phyloP scores from a whole-genome alignment of 2,329 filamentous ascomycete species.

The Penicillium sp. region DNA sequence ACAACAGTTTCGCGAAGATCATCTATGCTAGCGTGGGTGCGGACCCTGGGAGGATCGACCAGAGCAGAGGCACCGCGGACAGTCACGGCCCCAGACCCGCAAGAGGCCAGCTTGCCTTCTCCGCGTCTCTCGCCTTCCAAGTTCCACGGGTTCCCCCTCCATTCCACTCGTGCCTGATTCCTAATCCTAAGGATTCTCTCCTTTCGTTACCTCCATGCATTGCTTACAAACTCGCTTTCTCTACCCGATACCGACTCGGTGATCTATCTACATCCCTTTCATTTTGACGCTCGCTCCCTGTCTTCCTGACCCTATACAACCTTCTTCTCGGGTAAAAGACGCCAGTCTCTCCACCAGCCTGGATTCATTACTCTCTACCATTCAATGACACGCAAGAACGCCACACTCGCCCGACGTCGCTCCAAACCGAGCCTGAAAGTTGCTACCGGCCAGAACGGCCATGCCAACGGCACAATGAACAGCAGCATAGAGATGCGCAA shows the following conservation, averaged over 20 bases:
- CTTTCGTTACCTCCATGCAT: constrained; percentile 11
- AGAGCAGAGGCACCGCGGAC: not conserved
- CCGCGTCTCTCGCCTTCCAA: constrained; percentile 6
- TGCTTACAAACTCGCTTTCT: constrained; percentile 6
- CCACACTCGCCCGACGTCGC: constrained; percentile 35
- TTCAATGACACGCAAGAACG: constrained; percentile 41
- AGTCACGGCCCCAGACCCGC: not conserved
- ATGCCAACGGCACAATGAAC: constrained; percentile 41
- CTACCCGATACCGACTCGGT: not conserved
- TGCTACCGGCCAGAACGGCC: constrained; percentile 37
- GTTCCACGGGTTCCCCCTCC: constrained; percentile 9
- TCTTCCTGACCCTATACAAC: not conserved
- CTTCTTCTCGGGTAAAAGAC: not conserved
- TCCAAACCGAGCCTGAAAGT: constrained; percentile 40
- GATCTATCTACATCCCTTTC: constrained; percentile 1
- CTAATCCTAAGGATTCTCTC: constrained; percentile 2
- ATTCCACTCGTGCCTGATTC: constrained; percentile 6
- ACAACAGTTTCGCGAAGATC: not conserved
- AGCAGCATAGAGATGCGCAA: constrained; percentile 49
- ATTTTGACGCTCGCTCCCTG: not conserved
- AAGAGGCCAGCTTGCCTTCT: constrained; percentile 23
- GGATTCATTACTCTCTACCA: not conserved
- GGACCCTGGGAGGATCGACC: not conserved
- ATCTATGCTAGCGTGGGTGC: not conserved
- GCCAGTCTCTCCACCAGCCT: not conserved